Evolutionary conservation across 768 basidiomycete genomes (phyloP).

Genomic region (Tricholomella constricta): DNA sequence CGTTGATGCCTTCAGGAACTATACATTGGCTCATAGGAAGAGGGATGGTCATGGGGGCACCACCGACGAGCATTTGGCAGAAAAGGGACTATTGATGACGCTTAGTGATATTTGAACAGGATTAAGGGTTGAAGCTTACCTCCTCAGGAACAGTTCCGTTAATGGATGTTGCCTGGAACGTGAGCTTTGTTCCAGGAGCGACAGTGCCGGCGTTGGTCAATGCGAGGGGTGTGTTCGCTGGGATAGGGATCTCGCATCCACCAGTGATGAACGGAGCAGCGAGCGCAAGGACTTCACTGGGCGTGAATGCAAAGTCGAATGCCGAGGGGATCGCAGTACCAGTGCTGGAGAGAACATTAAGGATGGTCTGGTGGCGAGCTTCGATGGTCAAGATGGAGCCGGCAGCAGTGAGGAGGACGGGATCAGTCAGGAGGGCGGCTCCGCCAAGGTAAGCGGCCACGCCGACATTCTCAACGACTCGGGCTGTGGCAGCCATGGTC

Average conservation of each 20-base stretch:
- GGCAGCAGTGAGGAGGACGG: slow-evolving; percentile 62
- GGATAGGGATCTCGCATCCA: slow-evolving; percentile 59
- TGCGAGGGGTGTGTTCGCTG: slow-evolving; percentile 59
- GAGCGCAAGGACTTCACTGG: slow-evolving; percentile 70
- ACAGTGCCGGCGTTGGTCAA: slow-evolving; percentile 66
- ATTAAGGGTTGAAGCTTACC: slow-evolving; percentile 32
- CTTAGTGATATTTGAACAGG: neutral
- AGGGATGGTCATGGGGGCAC: slow-evolving; percentile 51
- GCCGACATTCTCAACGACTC: slow-evolving; percentile 75
- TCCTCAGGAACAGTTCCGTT: slow-evolving; percentile 46
- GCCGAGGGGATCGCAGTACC: slow-evolving; percentile 63
- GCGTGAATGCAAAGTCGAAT: slow-evolving; percentile 74
- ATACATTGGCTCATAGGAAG: slow-evolving; percentile 62
- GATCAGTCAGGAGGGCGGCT: slow-evolving; percentile 61
- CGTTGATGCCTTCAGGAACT: slow-evolving; percentile 69
- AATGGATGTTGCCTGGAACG: slow-evolving; percentile 59
- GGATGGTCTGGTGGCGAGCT: slow-evolving; percentile 79
- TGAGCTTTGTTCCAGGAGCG: slow-evolving; percentile 58
- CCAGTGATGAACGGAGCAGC: slow-evolving; percentile 69
- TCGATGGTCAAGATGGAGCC: slow-evolving; percentile 78
- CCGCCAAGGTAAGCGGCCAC: slow-evolving; percentile 79
- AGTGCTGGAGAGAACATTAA: slow-evolving; percentile 65
- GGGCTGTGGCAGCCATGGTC: slow-evolving; percentile 71
- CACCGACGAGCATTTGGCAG: slow-evolving; percentile 81
- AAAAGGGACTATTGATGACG: slow-evolving; percentile 45